These are phyloP conservation scores for Arabis alpina DNA, from an alignment of 345 rosid species.

Conservation along the genomic window DNA sequence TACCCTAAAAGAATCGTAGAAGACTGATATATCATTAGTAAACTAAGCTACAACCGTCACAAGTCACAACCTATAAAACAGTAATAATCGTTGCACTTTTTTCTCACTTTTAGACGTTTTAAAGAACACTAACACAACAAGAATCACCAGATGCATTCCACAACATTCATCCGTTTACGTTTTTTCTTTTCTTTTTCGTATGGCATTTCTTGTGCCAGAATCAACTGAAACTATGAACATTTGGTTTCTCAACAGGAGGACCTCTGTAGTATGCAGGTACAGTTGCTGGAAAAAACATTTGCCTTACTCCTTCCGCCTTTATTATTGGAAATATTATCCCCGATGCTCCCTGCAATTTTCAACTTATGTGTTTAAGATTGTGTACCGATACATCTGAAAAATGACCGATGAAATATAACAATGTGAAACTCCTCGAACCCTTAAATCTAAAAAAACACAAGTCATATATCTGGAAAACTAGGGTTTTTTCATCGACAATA, in stretches of 20 bases:
- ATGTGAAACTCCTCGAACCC: background rate
- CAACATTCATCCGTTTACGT: background rate
- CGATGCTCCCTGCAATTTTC: conserved; percentile 49
- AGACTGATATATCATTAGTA: background rate
- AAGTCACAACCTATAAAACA: background rate
- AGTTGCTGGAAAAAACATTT: conserved; percentile 56
- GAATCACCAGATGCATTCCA: conserved; percentile 14
- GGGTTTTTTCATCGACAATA: background rate
- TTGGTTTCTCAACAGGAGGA: conserved; percentile 41
- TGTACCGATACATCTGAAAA: background rate
- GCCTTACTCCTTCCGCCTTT: conserved; percentile 56
- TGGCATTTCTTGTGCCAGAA: conserved; percentile 19
- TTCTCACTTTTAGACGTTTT: conserved; percentile 15
- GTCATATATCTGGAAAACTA: background rate
- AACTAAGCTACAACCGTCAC: conserved; percentile 16
- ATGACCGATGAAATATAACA: background rate
- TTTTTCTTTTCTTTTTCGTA: background rate
- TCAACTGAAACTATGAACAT: conserved; percentile 33
- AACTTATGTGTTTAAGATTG: background rate
- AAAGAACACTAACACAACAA: conserved; percentile 25
- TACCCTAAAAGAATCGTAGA: too few relatives aligned
- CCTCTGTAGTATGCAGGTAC: conserved; percentile 57
- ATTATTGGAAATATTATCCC: conserved; percentile 59
- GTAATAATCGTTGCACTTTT: background rate
- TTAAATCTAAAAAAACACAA: background rate